Percentiles rank a stretch among this genome's conserved stretches.
Evolutionary conservation across 495 filamentous ascomycete species (phyloP).

Genomic region (Penicillium daleae): DNA sequence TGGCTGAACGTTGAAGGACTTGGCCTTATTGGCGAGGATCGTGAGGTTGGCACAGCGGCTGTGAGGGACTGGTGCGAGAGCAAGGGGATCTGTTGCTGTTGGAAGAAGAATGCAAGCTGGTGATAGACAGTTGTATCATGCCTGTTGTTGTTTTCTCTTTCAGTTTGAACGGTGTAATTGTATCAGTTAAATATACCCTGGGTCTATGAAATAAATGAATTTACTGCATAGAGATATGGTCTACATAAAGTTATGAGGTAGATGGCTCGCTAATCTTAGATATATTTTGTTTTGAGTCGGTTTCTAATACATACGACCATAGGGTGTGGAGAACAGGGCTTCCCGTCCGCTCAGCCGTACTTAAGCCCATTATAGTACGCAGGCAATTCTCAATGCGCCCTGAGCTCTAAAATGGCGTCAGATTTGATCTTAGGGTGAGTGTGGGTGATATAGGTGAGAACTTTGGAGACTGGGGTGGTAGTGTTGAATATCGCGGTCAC

Average conservation of each 20-base stretch:
- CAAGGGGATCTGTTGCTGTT: slow-evolving; percentile 73
- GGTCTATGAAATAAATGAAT: background rate
- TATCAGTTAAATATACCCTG: background rate
- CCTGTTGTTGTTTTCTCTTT: background rate
- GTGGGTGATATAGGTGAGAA: too few species aligned
- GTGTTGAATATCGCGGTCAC: too few species aligned
- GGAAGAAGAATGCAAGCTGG: slow-evolving; percentile 33
- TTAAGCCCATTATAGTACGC: too few species aligned
- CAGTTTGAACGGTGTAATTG: background rate
- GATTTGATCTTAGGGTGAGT: too few species aligned
- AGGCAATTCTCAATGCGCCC: too few species aligned
- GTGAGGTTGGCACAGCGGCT: slow-evolving; percentile 59
- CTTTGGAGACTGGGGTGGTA: too few species aligned
- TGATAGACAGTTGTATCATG: slow-evolving; percentile 13
- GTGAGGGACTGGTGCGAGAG: slow-evolving; percentile 88
- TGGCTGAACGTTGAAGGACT: slow-evolving; percentile 83
- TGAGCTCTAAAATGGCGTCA: too few species aligned
- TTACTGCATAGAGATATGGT: background rate
- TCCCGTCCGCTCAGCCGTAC: too few species aligned
- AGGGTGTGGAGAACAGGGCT: background rate
- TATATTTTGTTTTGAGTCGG: too few species aligned
- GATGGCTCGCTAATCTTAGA: too few species aligned
- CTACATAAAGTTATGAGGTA: too few species aligned
- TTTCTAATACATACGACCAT: background rate
- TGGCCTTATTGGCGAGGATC: slow-evolving; percentile 61